Evolutionary conservation across 805 yeast genomes (phyloP).

Genomic region (Zygosaccharomyces siamensis): DNA sequence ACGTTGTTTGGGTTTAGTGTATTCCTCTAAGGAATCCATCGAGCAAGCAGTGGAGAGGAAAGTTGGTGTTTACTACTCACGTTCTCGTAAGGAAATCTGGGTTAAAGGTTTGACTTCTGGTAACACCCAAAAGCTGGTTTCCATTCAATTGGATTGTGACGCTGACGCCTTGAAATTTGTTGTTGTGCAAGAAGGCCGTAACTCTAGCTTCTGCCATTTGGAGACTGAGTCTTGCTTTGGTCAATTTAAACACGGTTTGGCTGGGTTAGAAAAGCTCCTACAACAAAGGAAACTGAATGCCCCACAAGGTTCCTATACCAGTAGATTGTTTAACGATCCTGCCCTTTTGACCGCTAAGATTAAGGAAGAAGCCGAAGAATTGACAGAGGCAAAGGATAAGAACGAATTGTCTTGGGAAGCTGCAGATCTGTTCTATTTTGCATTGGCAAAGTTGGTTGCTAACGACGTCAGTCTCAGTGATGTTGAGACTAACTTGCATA

Average conservation of each 20-base stretch:
- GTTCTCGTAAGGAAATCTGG: constrained; percentile 87
- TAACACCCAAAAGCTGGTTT: constrained; percentile 73
- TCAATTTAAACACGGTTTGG: constrained; percentile 53
- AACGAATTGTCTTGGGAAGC: constrained; percentile 92
- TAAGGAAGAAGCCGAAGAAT: constrained; percentile 93
- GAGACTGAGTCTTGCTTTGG: constrained; percentile 79
- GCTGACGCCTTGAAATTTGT: constrained; percentile 83
- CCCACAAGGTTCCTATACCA: constrained; percentile 92
- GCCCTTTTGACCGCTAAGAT: constrained; percentile 77
- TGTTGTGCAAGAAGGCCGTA: constrained; percentile 72
- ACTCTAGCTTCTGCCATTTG: constrained; percentile 86
- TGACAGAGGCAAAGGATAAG: constrained; percentile 70
- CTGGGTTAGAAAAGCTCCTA: constrained; percentile 59
- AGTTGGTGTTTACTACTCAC: constrained; percentile 90
- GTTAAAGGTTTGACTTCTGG: constrained; percentile 96
- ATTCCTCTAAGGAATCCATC: constrained; percentile 80
- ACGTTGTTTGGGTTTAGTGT: constrained; percentile 82
- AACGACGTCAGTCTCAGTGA: constrained; percentile 76
- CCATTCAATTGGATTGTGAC: constrained; percentile 81
- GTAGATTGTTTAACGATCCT: constrained; percentile 76
- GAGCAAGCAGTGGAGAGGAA: constrained; percentile 72
- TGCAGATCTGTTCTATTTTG: constrained; percentile 83
- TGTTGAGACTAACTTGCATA: constrained; percentile 76
- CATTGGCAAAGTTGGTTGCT: constrained; percentile 66
- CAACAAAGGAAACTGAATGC: constrained; percentile 56